Evolutionary conservation across 257 asterid genomes (phyloP).

Genomic region (Vinca minor): DNA sequence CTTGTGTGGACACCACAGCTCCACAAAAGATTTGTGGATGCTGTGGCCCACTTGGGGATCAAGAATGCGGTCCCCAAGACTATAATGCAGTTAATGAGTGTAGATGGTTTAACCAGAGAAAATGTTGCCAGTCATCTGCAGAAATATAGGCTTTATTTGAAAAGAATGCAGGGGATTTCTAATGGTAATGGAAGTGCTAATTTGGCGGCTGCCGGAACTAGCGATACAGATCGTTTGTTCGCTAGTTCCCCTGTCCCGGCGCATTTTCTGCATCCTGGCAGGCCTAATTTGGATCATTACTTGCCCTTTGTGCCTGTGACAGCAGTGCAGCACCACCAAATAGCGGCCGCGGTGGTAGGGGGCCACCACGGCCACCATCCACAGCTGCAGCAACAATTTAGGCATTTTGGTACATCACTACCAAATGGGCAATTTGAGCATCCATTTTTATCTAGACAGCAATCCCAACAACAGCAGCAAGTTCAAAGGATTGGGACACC

Average conservation of each 20-base stretch:
- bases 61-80: conserved; percentile 50
- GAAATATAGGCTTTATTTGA: conserved; percentile 38
- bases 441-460: conserved; percentile 38
- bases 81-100: conserved; percentile 51
- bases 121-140: conserved; percentile 48
- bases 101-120: conserved; percentile 44
- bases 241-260: conserved; percentile 74
- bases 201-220: conserved; percentile 41
- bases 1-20: conserved; percentile 54
- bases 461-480: conserved; percentile 43
- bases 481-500: conserved; percentile 58
- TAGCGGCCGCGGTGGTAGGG: conserved; percentile 35
- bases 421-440: conserved; percentile 51
- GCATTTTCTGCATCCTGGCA: conserved; percentile 54
- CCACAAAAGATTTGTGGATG: conserved; percentile 46
- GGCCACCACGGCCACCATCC: conserved; percentile 31
- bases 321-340: conserved; percentile 52
- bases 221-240: conserved; percentile 35
- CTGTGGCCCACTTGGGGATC: conserved; percentile 45
- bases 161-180: conserved; percentile 38
- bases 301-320: conserved; percentile 46
- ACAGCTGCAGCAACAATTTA: conserved; percentile 34
- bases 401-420: conserved; percentile 33
- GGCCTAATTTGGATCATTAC: conserved; percentile 50
- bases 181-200: conserved; percentile 16